These are phyloP conservation scores for Cudoniella acicularis DNA, from an alignment of 495 filamentous ascomycete genomes.

Conservation along the genomic window DNA sequence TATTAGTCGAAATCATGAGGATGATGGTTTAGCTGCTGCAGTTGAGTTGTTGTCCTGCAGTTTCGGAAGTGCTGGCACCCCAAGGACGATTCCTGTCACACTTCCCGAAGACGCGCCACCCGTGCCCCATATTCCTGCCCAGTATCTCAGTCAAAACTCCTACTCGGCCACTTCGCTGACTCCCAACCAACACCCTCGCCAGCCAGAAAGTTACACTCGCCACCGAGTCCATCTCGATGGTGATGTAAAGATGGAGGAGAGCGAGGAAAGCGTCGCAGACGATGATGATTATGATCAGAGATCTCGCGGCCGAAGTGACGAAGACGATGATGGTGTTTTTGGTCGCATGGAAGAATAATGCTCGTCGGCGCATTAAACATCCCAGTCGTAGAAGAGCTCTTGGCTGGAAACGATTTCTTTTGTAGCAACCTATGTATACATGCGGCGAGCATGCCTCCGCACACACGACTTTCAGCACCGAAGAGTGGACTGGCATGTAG, in stretches of 20 bases:
- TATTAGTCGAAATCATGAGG: conserved; percentile 63
- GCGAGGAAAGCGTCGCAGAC: conserved; percentile 61
- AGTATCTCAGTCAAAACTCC: conserved; percentile 53
- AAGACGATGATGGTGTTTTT: conserved; percentile 94
- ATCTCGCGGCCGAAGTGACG: conserved; percentile 63
- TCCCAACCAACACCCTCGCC: conserved; percentile 24
- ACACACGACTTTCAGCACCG: conserved; percentile 53
- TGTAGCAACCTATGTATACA: conserved; percentile 22
- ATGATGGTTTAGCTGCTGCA: conserved; percentile 81
- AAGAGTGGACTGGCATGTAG: conserved; percentile 43
- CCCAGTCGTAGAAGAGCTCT: background rate
- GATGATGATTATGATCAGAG: conserved; percentile 76
- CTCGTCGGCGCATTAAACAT: background rate
- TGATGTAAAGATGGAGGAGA: conserved; percentile 68
- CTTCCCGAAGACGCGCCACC: conserved; percentile 78
- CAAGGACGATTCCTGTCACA: conserved; percentile 62
- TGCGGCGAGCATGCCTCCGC: conserved; percentile 41
- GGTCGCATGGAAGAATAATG: conserved; percentile 88
- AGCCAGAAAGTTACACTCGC: conserved; percentile 31
- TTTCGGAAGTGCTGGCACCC: conserved; percentile 83
- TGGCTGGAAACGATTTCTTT: conserved; percentile 23
- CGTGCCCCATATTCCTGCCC: conserved; percentile 77
- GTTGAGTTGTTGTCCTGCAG: conserved; percentile 88
- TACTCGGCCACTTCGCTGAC: conserved; percentile 29
- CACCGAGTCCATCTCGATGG: conserved; percentile 40